Base-by-base conservation (phyloP, 1,139 yeast species). In the Blastobotrys serpentis region DNA sequence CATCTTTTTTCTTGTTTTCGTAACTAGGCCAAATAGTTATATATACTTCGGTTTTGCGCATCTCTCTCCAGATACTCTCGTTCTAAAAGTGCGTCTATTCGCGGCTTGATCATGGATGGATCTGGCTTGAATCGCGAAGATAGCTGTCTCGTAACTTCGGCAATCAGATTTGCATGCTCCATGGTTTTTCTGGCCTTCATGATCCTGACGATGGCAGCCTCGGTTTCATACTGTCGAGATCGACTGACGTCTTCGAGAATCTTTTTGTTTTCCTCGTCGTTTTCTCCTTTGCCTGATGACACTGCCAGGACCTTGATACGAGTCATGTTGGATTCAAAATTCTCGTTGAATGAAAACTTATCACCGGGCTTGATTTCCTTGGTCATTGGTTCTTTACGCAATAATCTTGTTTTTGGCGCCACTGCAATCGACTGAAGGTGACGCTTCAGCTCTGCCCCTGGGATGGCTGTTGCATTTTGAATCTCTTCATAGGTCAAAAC, bases 191-290 rank as follows among this genome's bases (percentile, higher is more conserved):
- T 72, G 43, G 86, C 57, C 60, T 92, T 92, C 92, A 92, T 84
- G 8, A 85, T 79, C 48, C 98, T 75, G 1, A 90, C 96, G 49
- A 90, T 79, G 0, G 96, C 95, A 0, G 98, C 97, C 60, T 87
- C 94, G 2, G 86, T 75, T 59, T 84, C 88, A 49, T 76, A 74
- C 55, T 79, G 67, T 46, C 86, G 70, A 5, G 78, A 71, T 51
- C 64, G 72, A 61, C 64, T 77, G 57, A 70, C 70, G 25, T 68
- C 65, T 34, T 69, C 72, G 63, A 69, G 58, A 0, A 76, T 76
- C 45, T 63, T 67, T 14, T 69, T 56, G 55, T 81, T 57, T 66
- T 74, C 74, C 40, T 67, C 39, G 50, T 66, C 70, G 57, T 70
- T 62, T 61, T 72, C 72, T 37, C 68, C 60, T 56, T 69, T 65